phyloP scores from a whole-genome alignment of 805 yeast genomes.

The Cyberlindnera xishuangbannaensis region DNA sequence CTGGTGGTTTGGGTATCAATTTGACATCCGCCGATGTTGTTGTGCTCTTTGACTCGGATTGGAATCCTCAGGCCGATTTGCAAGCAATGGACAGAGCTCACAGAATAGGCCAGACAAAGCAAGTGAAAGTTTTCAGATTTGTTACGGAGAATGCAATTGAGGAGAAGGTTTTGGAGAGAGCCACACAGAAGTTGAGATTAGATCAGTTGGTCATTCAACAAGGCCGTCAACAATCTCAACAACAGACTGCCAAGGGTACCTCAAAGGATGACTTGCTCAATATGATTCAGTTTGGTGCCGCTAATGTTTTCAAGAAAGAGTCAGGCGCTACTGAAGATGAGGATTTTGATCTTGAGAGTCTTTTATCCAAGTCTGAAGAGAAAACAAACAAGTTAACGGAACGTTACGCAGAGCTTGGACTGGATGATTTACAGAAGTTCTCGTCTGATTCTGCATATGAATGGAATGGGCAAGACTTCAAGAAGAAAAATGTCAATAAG shows the following conservation, averaged over 20 bases:
- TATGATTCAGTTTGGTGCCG: conserved; percentile 84
- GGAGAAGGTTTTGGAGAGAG: conserved; percentile 76
- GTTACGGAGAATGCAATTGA: conserved; percentile 80
- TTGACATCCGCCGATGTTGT: conserved; percentile 78
- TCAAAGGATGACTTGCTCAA: conserved; percentile 68
- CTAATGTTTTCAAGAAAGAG: conserved; percentile 42
- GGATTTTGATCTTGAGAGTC: conserved; percentile 54
- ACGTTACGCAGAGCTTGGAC: conserved; percentile 61
- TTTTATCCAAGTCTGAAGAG: conserved; percentile 54
- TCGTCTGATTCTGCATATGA: conserved; percentile 72
- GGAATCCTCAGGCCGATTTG: conserved; percentile 88
- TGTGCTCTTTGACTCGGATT: conserved; percentile 70
- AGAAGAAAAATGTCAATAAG: conserved; percentile 51
- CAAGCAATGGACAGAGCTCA: conserved; percentile 91
- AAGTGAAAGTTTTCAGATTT: conserved; percentile 72
- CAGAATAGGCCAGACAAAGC: conserved; percentile 82
- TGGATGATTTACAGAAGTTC: conserved; percentile 75
- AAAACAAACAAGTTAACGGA: conserved; percentile 57
- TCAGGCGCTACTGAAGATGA: conserved; percentile 30
- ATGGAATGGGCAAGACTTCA: conserved; percentile 84
- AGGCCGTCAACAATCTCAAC: conserved; percentile 38
- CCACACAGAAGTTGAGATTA: conserved; percentile 70
- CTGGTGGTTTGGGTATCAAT: conserved; percentile 87
- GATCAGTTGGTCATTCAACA: conserved; percentile 84
- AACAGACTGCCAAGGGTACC: conserved; percentile 31